Evolutionary conservation across 306 rosid genomes (phyloP), one percentile per base, ranked within the genome.

Genomic region (Medicago arabica): DNA sequence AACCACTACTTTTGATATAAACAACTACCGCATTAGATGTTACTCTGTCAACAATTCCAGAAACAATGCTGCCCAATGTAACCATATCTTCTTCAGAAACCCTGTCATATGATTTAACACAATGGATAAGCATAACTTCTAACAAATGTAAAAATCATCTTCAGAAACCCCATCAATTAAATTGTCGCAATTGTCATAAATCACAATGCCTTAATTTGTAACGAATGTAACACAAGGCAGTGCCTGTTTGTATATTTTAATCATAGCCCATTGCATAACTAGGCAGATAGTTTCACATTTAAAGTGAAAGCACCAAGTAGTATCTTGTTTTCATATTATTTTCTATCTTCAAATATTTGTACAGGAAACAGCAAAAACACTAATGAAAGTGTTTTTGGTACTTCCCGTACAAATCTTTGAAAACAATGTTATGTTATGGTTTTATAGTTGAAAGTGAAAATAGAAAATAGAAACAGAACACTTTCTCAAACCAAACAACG

Each of bases 21-120:
- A 95, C 90, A 76, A 86, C 74, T 46, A 89, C 84, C 67, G 85
- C 79, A 78, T 82, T 82, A 75, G 88, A 77, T 21, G 92, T 87
- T 66, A 89, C 72, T 66, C 85, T 75, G 64, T 95, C 97, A 81
- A 95, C 95, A 80, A 89, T 90, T 80, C 97, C 98, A 2, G 93
- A 86, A 80, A 95, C 90, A 71, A 90, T 69, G 78, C 88, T 82
- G 75, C 98, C 98, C 77, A 89, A 28, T 46, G 80, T 85, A 69
- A 86, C 84, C 74, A 74, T 72, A 70, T 88, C 91, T 76, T 85
- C 93, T 84, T 89, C 92, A 70, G 96, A 80, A 77, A 86, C 85
- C 92, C 99, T 94, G 93, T 43, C 80, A 92, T 78, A 74, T 51
- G 71, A 74, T 73, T 54, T 31, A 7, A 58, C 65, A 74, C 39